phyloP scores from a whole-genome alignment of 2,329 filamentous ascomycete species.

The Alternaria infectoria region DNA sequence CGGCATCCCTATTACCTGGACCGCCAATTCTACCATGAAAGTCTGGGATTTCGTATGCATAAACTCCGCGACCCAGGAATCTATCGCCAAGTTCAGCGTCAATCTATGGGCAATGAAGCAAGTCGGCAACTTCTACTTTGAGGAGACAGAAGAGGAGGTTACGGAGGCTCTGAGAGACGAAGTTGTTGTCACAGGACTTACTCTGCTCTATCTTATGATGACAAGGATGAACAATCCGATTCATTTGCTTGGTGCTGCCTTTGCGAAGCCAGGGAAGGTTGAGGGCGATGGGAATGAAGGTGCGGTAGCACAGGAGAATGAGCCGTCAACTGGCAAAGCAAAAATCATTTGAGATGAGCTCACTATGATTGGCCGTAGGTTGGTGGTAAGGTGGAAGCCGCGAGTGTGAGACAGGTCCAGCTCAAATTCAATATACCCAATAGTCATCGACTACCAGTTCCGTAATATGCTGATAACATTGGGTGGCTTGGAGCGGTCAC shows the following conservation, averaged over 20 bases:
- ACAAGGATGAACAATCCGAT: conserved; percentile 27
- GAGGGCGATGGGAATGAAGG: neutral
- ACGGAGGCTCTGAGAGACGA: conserved; percentile 20
- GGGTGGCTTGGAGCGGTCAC: neutral
- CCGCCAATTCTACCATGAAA: conserved; percentile 20
- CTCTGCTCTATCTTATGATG: conserved; percentile 26
- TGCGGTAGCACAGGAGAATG: neutral
- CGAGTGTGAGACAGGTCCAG: neutral
- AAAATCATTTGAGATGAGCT: neutral
- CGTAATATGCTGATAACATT: neutral
- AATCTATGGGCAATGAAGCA: conserved; percentile 27
- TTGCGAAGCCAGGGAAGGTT: conserved; percentile 25
- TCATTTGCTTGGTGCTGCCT: conserved; percentile 19
- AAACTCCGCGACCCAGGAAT: conserved; percentile 15
- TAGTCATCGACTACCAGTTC: neutral
- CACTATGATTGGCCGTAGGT: neutral
- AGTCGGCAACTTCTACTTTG: conserved; percentile 28
- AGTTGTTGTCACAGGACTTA: conserved; percentile 24
- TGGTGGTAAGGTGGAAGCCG: neutral
- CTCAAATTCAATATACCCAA: neutral
- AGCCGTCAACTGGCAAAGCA: neutral
- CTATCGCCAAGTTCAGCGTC: conserved; percentile 25
- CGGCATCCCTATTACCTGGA: conserved; percentile 18
- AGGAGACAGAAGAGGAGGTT: conserved; percentile 10
- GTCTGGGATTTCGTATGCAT: conserved; percentile 29